Evolutionary conservation across 441 rosid genomes (phyloP).

Genomic region (Viola pubescens): DNA sequence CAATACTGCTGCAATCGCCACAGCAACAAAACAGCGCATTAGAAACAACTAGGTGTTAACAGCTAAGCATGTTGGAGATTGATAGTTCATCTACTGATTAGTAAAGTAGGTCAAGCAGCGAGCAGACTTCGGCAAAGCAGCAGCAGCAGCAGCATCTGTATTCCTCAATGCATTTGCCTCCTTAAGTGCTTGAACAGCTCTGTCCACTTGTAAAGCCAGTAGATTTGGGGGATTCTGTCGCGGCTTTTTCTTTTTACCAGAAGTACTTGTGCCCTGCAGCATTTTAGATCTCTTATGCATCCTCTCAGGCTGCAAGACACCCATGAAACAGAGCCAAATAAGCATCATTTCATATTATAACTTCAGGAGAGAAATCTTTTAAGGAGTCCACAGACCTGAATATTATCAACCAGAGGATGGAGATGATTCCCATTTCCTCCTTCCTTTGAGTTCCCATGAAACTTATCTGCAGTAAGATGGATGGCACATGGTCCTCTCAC

Average conservation of each 20-base stretch:
- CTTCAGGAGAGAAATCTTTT: background rate
- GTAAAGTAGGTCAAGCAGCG: background rate
- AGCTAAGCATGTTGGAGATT: too few species aligned
- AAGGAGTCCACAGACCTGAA: slow-evolving; percentile 9
- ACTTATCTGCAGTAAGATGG: slow-evolving; percentile 4
- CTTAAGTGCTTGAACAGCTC: slow-evolving; percentile 14
- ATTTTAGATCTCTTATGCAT: background rate
- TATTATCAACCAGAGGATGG: slow-evolving; percentile 10
- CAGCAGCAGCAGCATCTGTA: background rate
- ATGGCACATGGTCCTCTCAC: background rate
- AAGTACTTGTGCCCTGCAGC: slow-evolving; percentile 20
- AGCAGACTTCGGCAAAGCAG: background rate
- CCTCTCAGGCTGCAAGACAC: background rate
- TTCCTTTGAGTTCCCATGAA: slow-evolving; percentile 8
- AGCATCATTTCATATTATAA: too few species aligned
- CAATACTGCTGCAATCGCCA: too few species aligned
- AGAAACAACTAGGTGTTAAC: too few species aligned
- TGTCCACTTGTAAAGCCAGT: too few species aligned
- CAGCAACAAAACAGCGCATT: too few species aligned
- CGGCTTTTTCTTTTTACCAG: background rate
- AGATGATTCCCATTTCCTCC: slow-evolving; percentile 12
- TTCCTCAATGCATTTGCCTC: slow-evolving; percentile 21
- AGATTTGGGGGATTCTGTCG: too few species aligned
- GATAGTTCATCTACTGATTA: background rate
- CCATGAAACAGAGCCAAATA: background rate